Evolutionary conservation across 2,329 filamentous ascomycete genomes (phyloP), one percentile per base, ranked within the genome.

Genomic region (Claviceps sp.): DNA sequence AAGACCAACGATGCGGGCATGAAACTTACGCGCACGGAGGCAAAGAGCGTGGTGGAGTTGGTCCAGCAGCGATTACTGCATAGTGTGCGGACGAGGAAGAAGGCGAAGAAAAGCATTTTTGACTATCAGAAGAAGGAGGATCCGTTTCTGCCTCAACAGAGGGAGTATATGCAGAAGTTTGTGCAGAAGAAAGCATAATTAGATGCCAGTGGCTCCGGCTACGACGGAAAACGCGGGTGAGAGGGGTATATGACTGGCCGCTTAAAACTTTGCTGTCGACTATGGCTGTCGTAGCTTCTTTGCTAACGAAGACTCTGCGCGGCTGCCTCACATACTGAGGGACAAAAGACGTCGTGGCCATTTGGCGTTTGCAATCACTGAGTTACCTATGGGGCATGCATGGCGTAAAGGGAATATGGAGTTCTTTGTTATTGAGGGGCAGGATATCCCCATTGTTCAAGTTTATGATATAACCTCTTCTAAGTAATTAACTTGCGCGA

Each of bases 1-100:
- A 76, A 75, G 41, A 94, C 95, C 60, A 77, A 83, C 54, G 87
- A 89, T 60, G 77, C 82, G 1, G 87, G 87, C 42, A 84, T 87
- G 45, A 81, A 81, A 22, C 73, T 93, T 53, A 76, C 78, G 16
- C 78, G 86, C 34, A 85, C 87, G 34, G 82, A 94, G 61, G 81
- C 86, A 13, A 95, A 95, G 67, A 81, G 82, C 51, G 75, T 77
- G 11, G 73, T 95, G 41, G 85, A 94, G 60, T 76, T 82, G 53
- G 70, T 95, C n/a, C 77, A 83, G 54, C 81, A 86, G 60, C 79
- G 90, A 52, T 72, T 96, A 14, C 69, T 81, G 47, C 82, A 85
- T 62, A 77, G 79, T 2, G 82, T 91, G 47, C 76, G 89, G 48
- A 86, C 85, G 11, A 78, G 76, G 58, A 74, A 72, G 46, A 75